A percentile compares a stretch with the other conserved stretches of the same genome.
These are phyloP conservation scores for Ceratobasidium papillatum DNA, from an alignment of 1,284 basidiomycete genomes.

Conservation along the genomic window DNA sequence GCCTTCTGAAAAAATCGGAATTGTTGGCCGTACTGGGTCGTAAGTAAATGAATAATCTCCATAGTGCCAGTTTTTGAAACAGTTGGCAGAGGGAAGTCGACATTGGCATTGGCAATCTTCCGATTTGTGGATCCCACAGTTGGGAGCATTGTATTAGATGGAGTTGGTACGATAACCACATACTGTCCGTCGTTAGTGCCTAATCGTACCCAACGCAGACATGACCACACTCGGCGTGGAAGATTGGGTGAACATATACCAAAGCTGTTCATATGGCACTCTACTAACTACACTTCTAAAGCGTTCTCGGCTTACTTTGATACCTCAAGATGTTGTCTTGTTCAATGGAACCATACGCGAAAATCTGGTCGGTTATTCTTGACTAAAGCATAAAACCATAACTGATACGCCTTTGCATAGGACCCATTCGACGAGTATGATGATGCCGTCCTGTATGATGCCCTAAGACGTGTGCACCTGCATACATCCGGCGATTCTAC, in stretches of 20 bases:
- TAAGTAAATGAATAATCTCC: slow-evolving; percentile 42
- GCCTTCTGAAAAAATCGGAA: slow-evolving; percentile 72
- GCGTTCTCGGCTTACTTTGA: slow-evolving; percentile 25
- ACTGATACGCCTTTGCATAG: slow-evolving; percentile 50
- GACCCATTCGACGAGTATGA: slow-evolving; percentile 88
- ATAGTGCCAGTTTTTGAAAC: slow-evolving; percentile 42
- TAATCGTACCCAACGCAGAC: slow-evolving; percentile 51
- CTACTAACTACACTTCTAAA: background rate
- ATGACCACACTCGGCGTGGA: slow-evolving; percentile 87
- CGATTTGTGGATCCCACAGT: slow-evolving; percentile 86
- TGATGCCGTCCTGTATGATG: slow-evolving; percentile 78
- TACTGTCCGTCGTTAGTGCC: background rate
- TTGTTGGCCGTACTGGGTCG: slow-evolving; percentile 76
- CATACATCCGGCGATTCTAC: slow-evolving; percentile 24
- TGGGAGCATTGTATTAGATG: slow-evolving; percentile 85
- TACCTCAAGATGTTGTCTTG: slow-evolving; percentile 2
- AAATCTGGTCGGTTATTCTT: slow-evolving; percentile 5
- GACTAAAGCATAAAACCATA: background rate
- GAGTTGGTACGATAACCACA: slow-evolving; percentile 62
- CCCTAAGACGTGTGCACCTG: slow-evolving; percentile 66
- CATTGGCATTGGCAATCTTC: slow-evolving; percentile 84
- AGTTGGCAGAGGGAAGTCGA: slow-evolving; percentile 72
- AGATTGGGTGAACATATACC: slow-evolving; percentile 77
- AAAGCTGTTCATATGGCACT: background rate
- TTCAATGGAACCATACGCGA: slow-evolving; percentile 33